Percentiles rank a stretch among this genome's conserved stretches.
Conservation (phyloP, 495 filamentous ascomycete species). For the Podospora conica region DNA sequence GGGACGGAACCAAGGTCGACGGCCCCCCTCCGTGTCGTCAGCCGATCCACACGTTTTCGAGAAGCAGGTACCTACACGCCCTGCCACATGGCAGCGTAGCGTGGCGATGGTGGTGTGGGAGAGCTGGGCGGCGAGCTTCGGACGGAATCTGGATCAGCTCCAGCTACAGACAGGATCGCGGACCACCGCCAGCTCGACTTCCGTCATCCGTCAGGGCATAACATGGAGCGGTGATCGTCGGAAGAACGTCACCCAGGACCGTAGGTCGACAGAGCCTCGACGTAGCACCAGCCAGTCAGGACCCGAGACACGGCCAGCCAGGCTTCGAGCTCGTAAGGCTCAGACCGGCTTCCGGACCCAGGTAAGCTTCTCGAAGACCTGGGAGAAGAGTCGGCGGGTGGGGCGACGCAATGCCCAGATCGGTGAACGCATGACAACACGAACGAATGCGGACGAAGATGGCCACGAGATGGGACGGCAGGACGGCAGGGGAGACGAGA, state of each 20-base stretch:
- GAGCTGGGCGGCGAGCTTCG: slow-evolving; percentile 5
- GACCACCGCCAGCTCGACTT: not conserved
- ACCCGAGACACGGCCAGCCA: slow-evolving; percentile 11
- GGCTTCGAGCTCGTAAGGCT: slow-evolving; percentile 11
- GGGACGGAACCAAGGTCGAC: not conserved
- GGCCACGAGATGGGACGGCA: slow-evolving; percentile 13
- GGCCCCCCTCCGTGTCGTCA: slow-evolving; percentile 5
- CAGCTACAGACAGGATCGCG: not conserved
- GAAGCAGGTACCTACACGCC: not conserved
- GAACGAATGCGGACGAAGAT: slow-evolving; percentile 2
- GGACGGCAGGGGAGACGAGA: no score
- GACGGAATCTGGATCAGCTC: not conserved
- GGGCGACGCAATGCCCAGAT: slow-evolving; percentile 10
- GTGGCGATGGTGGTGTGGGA: not conserved
- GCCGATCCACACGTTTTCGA: slow-evolving; percentile 4
- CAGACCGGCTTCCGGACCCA: slow-evolving; percentile 20
- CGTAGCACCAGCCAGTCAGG: slow-evolving; percentile 6
- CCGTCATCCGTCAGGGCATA: slow-evolving; percentile 14
- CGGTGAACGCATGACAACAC: slow-evolving; percentile 9
- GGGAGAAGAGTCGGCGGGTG: slow-evolving; percentile 7
- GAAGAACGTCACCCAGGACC: slow-evolving; percentile 7
- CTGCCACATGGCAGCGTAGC: not conserved
- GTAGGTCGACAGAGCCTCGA: slow-evolving; percentile 5
- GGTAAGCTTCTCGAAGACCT: slow-evolving; percentile 20
- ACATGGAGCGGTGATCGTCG: slow-evolving; percentile 14